Conservation (phyloP, 2,329 filamentous ascomycete species). For the Aspergillus tanneri region DNA sequence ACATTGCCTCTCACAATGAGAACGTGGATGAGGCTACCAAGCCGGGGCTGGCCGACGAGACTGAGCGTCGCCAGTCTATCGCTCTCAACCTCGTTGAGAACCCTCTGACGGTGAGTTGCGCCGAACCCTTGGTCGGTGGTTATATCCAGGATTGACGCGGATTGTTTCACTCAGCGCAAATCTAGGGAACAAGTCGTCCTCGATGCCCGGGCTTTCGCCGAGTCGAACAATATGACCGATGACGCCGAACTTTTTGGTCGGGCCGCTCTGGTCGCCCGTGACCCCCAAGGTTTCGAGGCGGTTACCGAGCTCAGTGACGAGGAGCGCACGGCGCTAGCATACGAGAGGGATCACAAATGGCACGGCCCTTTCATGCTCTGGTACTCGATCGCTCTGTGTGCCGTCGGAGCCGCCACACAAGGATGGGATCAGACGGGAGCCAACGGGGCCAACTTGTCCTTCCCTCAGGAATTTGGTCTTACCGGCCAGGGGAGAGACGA, state of each 20-base stretch:
- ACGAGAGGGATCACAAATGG: slow-evolving; percentile 53
- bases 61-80: too few species aligned
- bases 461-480: slow-evolving; percentile 40
- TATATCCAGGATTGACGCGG: too few species aligned
- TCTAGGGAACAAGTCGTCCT: slow-evolving; percentile 53
- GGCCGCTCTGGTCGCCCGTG: slow-evolving; percentile 53
- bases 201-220: slow-evolving; percentile 53
- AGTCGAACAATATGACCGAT: too few species aligned
- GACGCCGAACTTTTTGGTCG: slow-evolving; percentile 53
- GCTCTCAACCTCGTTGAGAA: slow-evolving; percentile 58
- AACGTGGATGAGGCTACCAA: too few species aligned
- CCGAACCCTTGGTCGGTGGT: too few species aligned
- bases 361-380: slow-evolving; percentile 34
- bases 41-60: too few species aligned
- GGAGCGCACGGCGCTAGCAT: slow-evolving; percentile 43
- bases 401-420: slow-evolving; percentile 56
- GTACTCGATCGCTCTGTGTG: slow-evolving; percentile 44
- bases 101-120: slow-evolving; percentile 55
- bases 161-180: too few species aligned
- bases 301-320: slow-evolving; percentile 48
- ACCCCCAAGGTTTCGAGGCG: slow-evolving; percentile 50
- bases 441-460: too few species aligned
- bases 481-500: slow-evolving; percentile 19
- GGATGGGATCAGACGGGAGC: slow-evolving; percentile 54
- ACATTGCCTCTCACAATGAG: too few species aligned